Percentiles rank a stretch among this genome's conserved stretches.
Conservation (phyloP, 2,329 filamentous ascomycete genomes). For the Pyrenophora teres region DNA sequence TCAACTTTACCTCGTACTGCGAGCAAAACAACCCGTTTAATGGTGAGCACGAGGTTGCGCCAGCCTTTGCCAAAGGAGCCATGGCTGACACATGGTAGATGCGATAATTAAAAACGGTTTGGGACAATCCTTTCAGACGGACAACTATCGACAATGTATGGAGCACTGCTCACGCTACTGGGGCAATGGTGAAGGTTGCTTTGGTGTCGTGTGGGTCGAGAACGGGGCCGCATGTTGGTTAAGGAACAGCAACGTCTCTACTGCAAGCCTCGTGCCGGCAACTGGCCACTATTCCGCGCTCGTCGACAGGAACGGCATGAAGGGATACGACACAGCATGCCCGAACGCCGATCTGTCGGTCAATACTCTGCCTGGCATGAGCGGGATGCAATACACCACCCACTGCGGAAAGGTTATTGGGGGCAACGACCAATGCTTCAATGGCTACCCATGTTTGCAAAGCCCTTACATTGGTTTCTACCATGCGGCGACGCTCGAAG, state of each 20-base stretch:
- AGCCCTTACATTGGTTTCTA: conserved; percentile 29
- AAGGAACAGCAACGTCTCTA: conserved; percentile 29
- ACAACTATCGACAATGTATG: conserved; percentile 34
- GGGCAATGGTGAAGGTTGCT: conserved; percentile 39
- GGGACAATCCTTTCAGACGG: conserved; percentile 16
- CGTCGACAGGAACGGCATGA: conserved; percentile 25
- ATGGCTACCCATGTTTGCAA: conserved; percentile 23
- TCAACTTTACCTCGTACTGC: conserved; percentile 40
- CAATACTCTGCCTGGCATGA: conserved; percentile 26
- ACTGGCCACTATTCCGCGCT: conserved; percentile 30
- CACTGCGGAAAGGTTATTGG: conserved; percentile 36
- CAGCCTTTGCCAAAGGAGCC: neutral
- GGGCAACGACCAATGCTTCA: conserved; percentile 26
- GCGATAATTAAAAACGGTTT: conserved; percentile 8
- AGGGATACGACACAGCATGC: conserved; percentile 25
- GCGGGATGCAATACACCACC: conserved; percentile 35
- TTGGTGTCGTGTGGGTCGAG: conserved; percentile 33
- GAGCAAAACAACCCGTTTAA: conserved; percentile 34
- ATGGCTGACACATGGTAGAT: conserved; percentile 21
- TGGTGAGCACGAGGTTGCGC: conserved; percentile 18
- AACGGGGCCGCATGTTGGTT: conserved; percentile 33
- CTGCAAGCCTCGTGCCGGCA: conserved; percentile 8
- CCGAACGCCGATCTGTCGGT: conserved; percentile 28
- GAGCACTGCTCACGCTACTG: conserved; percentile 41
- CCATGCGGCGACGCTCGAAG: conserved; percentile 34